These are phyloP conservation scores for Smittium mucronatum DNA, from an alignment of 371 early-diverging fungal species.

Conservation along the genomic window DNA sequence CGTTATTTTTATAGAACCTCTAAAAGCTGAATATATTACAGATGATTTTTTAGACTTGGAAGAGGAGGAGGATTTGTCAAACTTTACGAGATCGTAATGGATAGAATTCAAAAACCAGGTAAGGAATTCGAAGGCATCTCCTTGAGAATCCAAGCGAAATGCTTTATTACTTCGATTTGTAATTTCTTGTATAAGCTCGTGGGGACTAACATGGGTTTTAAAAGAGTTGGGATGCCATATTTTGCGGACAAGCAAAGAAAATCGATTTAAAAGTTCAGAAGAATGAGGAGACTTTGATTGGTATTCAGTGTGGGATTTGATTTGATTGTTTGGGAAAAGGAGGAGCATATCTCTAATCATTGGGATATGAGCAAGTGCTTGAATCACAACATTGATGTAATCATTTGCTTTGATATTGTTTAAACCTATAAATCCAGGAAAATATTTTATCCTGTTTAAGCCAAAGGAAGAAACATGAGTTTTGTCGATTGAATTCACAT, in stretches of 20 bases:
- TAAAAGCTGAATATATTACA: constrained; percentile 68
- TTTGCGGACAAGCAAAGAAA: constrained; percentile 70
- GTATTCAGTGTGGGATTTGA: background rate
- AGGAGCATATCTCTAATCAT: constrained; percentile 71
- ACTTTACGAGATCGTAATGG: constrained; percentile 62
- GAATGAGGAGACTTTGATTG: constrained; percentile 4
- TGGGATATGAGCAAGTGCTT: constrained; percentile 78
- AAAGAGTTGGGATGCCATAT: constrained; percentile 91
- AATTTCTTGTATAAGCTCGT: constrained; percentile 90
- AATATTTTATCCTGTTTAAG: constrained; percentile 70
- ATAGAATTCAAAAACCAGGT: constrained; percentile 88
- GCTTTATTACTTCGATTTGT: constrained; percentile 65
- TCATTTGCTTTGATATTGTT: constrained; percentile 95
- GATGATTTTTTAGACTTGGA: constrained; percentile 56
- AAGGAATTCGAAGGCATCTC: constrained; percentile 81
- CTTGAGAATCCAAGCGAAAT: constrained; percentile 68
- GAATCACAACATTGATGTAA: constrained; percentile 87
- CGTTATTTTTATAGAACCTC: constrained; percentile 66
- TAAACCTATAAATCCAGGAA: constrained; percentile 88
- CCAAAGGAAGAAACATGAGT: constrained; percentile 53
- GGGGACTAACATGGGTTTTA: constrained; percentile 92
- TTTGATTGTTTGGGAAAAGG: constrained; percentile 40
- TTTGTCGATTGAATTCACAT: constrained; percentile 57
- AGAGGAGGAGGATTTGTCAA: constrained; percentile 25
- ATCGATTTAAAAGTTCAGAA: constrained; percentile 51